These are phyloP conservation scores for Eucalyptus regnans DNA, from an alignment of 345 rosid species.

Conservation along the genomic window DNA sequence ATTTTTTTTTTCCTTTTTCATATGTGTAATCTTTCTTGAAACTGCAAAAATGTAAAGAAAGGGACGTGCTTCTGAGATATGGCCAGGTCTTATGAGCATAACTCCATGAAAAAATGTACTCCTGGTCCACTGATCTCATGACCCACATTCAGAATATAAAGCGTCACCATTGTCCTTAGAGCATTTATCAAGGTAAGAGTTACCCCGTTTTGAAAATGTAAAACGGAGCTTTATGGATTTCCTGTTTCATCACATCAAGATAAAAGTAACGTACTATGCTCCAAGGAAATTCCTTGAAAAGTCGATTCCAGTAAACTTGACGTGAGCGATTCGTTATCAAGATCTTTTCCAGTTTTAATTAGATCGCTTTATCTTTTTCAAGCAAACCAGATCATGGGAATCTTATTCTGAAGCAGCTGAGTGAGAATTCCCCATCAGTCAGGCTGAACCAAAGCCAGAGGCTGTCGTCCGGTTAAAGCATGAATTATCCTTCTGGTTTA, in stretches of 20 bases:
- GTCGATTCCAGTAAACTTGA: not conserved
- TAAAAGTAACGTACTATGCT: not conserved
- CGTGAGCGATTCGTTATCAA: not conserved
- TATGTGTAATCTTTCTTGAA: not conserved
- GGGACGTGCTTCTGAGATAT: not conserved
- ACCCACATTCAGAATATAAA: not conserved
- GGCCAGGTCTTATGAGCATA: not conserved
- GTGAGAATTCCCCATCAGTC: not conserved
- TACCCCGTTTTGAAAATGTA: not conserved
- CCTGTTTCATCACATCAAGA: not conserved
- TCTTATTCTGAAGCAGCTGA: not conserved
- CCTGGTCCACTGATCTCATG: not conserved
- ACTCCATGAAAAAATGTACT: not conserved
- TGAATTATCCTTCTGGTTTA: not conserved
- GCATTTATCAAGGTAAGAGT: not conserved
- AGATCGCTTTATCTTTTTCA: not conserved
- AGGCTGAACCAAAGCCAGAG: not conserved
- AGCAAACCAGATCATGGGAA: not conserved
- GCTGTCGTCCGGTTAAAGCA: not conserved
- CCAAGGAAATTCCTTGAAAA: not conserved
- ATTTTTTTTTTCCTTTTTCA: not conserved
- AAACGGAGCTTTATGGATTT: not conserved
- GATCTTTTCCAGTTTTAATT: not conserved
- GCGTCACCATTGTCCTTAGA: not conserved
- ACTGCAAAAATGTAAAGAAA: not conserved